Conservation (phyloP, 2,329 filamentous ascomycete genomes). For the Stagonosporopsis chrysanthemi region DNA sequence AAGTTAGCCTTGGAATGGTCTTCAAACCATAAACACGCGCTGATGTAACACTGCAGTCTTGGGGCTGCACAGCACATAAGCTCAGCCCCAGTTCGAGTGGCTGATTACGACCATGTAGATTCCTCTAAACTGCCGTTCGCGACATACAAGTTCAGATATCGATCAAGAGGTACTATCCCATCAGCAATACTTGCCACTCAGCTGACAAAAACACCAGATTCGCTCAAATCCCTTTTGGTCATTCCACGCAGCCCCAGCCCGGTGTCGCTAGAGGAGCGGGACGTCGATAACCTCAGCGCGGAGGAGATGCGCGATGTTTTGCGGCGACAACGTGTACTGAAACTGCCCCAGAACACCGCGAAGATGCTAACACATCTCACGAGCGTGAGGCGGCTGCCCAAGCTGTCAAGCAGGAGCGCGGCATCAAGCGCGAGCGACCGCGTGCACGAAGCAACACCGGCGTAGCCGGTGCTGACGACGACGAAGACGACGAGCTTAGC, state of each 20-base stretch:
- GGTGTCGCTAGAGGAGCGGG: slow-evolving; percentile 24
- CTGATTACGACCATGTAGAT: not conserved
- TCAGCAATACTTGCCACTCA: not conserved
- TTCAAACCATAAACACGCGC: not conserved
- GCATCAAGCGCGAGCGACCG: slow-evolving; percentile 21
- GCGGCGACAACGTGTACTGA: slow-evolving; percentile 19
- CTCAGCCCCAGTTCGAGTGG: too few species aligned
- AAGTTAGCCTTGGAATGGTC: not conserved
- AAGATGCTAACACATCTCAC: not conserved
- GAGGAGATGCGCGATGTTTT: slow-evolving; percentile 32
- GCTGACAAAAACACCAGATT: slow-evolving; percentile 19
- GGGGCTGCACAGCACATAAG: not conserved
- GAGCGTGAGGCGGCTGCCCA: slow-evolving; percentile 5
- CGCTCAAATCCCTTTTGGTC: slow-evolving; percentile 43
- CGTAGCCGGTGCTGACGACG: not conserved
- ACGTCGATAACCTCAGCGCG: slow-evolving; percentile 17
- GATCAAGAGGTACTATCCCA: slow-evolving; percentile 22
- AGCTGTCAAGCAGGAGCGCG: slow-evolving; percentile 16
- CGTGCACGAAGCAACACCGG: slow-evolving; percentile 11
- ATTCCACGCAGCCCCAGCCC: slow-evolving; percentile 42
- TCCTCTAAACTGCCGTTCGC: slow-evolving; percentile 16
- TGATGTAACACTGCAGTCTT: not conserved
- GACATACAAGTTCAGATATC: slow-evolving; percentile 31
- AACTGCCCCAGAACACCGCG: too few species aligned
- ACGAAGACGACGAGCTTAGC: slow-evolving; percentile 14